Evolutionary conservation across 257 asterid genomes (phyloP).

Genomic region (Catharanthus roseus): DNA sequence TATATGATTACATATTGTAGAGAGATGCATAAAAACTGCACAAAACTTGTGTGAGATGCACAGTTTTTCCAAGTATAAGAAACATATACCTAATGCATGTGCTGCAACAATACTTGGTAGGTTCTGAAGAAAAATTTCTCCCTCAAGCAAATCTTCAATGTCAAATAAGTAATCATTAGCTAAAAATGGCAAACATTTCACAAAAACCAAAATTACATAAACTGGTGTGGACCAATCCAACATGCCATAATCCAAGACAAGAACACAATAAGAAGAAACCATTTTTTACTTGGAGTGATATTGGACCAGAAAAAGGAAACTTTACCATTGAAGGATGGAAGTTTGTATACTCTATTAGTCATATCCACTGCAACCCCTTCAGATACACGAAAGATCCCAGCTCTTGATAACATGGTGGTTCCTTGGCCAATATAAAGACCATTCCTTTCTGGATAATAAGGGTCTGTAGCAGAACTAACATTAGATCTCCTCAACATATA

Average conservation of each 20-base stretch:
- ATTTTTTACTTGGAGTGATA: background rate
- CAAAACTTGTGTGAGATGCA: background rate
- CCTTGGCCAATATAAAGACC: conserved; percentile 97
- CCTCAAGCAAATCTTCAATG: conserved; percentile 78
- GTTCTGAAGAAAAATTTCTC: conserved; percentile 96
- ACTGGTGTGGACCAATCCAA: background rate
- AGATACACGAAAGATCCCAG: conserved; percentile 80
- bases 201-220: background rate
- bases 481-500: conserved; percentile 4
- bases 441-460: conserved; percentile 54
- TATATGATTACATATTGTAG: background rate
- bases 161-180: conserved; percentile 15
- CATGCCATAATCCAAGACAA: background rate
- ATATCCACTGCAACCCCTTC: conserved; percentile 77
- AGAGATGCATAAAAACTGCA: background rate
- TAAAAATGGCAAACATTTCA: background rate
- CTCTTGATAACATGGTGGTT: conserved; percentile 74
- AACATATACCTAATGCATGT: conserved; percentile 63
- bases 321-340: conserved; percentile 78
- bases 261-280: background rate
- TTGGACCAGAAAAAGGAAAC: conserved; percentile 10
- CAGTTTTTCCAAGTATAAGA: background rate
- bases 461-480: conserved; percentile 48
- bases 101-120: conserved; percentile 93
- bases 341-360: conserved; percentile 69